Percentiles rank a stretch among this genome's conserved stretches.
Conservation (phyloP, 805 yeast species). For the Priceomyces melissophilus region DNA sequence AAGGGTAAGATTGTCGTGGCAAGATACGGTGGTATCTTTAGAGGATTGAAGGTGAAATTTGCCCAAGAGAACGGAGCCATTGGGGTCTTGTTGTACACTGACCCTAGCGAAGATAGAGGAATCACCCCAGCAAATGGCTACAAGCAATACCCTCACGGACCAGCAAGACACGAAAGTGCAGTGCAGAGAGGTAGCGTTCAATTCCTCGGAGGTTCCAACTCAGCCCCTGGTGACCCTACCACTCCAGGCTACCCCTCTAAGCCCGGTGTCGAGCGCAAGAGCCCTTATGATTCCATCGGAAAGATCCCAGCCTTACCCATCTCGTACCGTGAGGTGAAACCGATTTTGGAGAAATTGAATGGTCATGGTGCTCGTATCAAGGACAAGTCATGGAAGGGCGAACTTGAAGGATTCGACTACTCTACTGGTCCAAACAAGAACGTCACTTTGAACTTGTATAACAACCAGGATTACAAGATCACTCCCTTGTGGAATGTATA, state of each 20-base stretch:
- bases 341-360: slow-evolving; percentile 38
- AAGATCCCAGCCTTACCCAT: slow-evolving; percentile 43
- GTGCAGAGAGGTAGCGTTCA: slow-evolving; percentile 63
- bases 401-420: slow-evolving; percentile 37
- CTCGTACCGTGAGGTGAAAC: slow-evolving; percentile 41
- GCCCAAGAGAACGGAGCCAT: slow-evolving; percentile 62
- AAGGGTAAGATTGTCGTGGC: slow-evolving; percentile 58
- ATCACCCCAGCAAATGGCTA: slow-evolving; percentile 55
- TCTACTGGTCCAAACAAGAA: slow-evolving; percentile 37
- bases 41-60: slow-evolving; percentile 56
- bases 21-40: slow-evolving; percentile 48
- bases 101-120: slow-evolving; percentile 59
- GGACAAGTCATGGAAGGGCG: slow-evolving; percentile 36
- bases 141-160: slow-evolving; percentile 58
- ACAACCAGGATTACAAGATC: slow-evolving; percentile 37
- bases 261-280: slow-evolving; percentile 32
- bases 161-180: slow-evolving; percentile 59
- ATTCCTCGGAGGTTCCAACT: slow-evolving; percentile 46
- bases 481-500: slow-evolving; percentile 42
- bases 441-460: slow-evolving; percentile 37
- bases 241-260: slow-evolving; percentile 70
- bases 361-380: slow-evolving; percentile 33
- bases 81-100: slow-evolving; percentile 57
- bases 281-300: slow-evolving; percentile 34
- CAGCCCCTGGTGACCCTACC: slow-evolving; percentile 73